phyloP scores from a whole-genome alignment of 225 moss, liverwort and hornwort species.

The Sphagnum tenellum region DNA sequence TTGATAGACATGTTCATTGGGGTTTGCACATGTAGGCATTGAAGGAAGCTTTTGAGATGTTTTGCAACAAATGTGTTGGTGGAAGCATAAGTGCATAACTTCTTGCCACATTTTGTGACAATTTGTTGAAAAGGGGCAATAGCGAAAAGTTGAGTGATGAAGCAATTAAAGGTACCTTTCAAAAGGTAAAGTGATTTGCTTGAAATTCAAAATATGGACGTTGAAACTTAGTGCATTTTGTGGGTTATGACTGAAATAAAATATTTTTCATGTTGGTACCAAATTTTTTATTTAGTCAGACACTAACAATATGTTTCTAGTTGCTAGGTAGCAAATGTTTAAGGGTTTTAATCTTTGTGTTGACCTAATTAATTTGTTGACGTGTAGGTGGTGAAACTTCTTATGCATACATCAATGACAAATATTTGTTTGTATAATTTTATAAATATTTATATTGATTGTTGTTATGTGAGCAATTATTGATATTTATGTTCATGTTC shows the following conservation, averaged over 20 bases:
- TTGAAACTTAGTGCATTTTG: too few relatives aligned
- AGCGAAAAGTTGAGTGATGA: slow-evolving; percentile 98
- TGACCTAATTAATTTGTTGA: background rate
- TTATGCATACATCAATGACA: slow-evolving; percentile 97
- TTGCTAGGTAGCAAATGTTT: background rate
- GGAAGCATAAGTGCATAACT: slow-evolving; percentile 97
- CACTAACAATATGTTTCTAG: background rate
- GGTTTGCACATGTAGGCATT: slow-evolving; percentile 52
- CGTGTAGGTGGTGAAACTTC: slow-evolving; percentile 90
- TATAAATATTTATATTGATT: slow-evolving; percentile 45
- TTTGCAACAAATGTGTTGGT: slow-evolving; percentile 94
- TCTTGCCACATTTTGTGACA: slow-evolving; percentile 94
- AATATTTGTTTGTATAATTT: slow-evolving; percentile 95
- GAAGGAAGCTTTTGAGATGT: slow-evolving; percentile 95
- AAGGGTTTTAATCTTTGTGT: background rate
- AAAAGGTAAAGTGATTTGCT: slow-evolving; percentile 87
- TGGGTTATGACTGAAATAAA: too few relatives aligned
- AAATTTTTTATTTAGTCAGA: too few relatives aligned
- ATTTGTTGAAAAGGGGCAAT: slow-evolving; percentile 88
- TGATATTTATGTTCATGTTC: background rate
- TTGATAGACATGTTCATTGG: too few relatives aligned
- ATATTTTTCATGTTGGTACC: too few relatives aligned
- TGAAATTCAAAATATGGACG: too few relatives aligned
- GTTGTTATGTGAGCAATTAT: background rate
- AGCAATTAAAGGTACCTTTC: slow-evolving; percentile 93